Evolutionary conservation across 306 rosid species (phyloP).

Genomic region (Cicer yamashitae): DNA sequence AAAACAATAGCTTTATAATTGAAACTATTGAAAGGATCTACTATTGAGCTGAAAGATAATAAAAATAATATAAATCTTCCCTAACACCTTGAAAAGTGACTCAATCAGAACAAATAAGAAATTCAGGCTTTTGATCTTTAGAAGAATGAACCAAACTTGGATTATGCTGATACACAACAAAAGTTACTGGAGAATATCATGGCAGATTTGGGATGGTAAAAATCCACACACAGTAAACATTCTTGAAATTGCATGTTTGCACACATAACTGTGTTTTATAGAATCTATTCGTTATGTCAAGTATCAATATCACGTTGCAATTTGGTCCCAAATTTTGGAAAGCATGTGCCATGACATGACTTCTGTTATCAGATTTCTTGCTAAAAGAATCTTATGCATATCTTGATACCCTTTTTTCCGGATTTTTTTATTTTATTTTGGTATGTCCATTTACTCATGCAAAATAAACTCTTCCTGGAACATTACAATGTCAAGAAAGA

Average conservation of each 20-base stretch:
- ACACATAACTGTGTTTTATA: not conserved
- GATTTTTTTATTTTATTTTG: not conserved
- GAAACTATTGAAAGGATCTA: constrained; percentile 31
- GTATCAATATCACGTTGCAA: constrained; percentile 30
- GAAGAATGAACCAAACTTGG: constrained; percentile 2
- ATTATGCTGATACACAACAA: constrained; percentile 20
- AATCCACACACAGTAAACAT: constrained; percentile 15
- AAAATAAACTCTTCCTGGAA: not conserved
- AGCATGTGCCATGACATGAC: not conserved
- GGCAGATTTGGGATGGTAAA: constrained; percentile 15
- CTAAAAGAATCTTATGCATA: not conserved
- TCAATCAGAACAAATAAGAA: constrained; percentile 30
- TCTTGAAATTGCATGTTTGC: not conserved
- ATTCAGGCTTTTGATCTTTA: constrained; percentile 3
- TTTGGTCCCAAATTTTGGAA: constrained; percentile 24
- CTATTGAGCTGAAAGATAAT: constrained; percentile 7
- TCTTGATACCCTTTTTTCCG: not conserved
- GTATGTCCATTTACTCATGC: not conserved
- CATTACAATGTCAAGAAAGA: constrained; percentile 14
- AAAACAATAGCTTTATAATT: not conserved
- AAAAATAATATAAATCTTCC: constrained; percentile 2
- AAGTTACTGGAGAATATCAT: constrained; percentile 21
- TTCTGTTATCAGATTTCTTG: constrained; percentile 7
- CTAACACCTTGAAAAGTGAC: constrained; percentile 26
- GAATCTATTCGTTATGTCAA: constrained; percentile 6